Evolutionary conservation across 192 early-diverging fungal species (phyloP).

Genomic region (Spizellomyces sp.): DNA sequence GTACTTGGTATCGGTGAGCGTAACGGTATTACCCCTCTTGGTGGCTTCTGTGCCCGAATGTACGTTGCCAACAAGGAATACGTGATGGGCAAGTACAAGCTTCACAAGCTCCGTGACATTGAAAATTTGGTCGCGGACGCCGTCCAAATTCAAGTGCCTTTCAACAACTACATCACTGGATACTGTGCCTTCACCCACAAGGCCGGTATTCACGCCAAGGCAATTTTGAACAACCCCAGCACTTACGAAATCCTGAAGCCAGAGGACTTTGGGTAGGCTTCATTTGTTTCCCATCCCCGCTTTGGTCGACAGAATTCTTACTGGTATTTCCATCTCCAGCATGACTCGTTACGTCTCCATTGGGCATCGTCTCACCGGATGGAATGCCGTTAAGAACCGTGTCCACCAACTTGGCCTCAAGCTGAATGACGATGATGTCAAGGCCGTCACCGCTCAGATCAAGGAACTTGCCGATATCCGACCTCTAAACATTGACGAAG

Average conservation of each 20-base stretch:
- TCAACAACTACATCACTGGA: slow-evolving; percentile 99
- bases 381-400: slow-evolving; percentile 99
- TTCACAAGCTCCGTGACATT: slow-evolving; percentile 88
- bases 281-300: neutral
- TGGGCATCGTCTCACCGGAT: slow-evolving; percentile 95
- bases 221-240: slow-evolving; percentile 97
- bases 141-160: slow-evolving; percentile 93
- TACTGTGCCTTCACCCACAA: slow-evolving; percentile 99
- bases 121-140: slow-evolving; percentile 97
- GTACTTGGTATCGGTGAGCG: slow-evolving; percentile 98
- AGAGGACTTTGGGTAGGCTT: slow-evolving; percentile 85
- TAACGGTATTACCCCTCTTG: slow-evolving; percentile 96
- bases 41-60: slow-evolving; percentile 93
- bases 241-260: slow-evolving; percentile 99
- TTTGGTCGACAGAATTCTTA: neutral
- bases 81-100: slow-evolving; percentile 92
- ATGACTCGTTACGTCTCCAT: slow-evolving; percentile 98
- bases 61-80: slow-evolving; percentile 91
- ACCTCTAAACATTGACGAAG: slow-evolving; percentile 90
- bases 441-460: slow-evolving; percentile 91
- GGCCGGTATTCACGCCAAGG: slow-evolving; percentile 99
- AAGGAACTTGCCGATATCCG: slow-evolving; percentile 93
- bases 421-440: slow-evolving; percentile 86
- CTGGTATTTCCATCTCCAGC: slow-evolving; percentile 6
- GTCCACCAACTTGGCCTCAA: slow-evolving; percentile 86